These are phyloP conservation scores for Hemisphaericaspora lyxosophila DNA, from an alignment of 1,139 yeast species.

Conservation along the genomic window DNA sequence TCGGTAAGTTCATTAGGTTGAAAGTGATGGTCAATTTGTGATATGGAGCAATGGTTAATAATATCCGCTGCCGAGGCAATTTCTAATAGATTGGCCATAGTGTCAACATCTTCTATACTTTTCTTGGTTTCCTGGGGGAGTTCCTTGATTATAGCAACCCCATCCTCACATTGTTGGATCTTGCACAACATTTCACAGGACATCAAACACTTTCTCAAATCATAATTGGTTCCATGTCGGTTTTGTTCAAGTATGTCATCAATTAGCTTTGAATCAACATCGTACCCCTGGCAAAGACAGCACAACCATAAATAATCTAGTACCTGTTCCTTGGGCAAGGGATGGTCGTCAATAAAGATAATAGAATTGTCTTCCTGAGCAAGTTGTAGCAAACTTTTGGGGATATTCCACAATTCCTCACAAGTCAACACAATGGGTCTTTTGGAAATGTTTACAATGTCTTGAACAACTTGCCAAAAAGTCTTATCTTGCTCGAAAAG, in stretches of 20 bases:
- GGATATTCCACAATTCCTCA: constrained; percentile 53
- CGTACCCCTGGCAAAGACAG: constrained; percentile 35
- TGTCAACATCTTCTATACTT: constrained; percentile 8
- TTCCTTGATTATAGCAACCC: constrained; percentile 2
- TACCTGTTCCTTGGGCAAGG: constrained; percentile 22
- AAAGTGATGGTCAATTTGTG: constrained; percentile 37
- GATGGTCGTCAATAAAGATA: constrained; percentile 25
- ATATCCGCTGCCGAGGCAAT: constrained; percentile 41
- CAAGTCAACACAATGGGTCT: constrained; percentile 84
- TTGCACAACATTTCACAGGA: constrained; percentile 60
- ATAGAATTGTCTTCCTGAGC: constrained; percentile 44
- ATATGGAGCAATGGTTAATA: constrained; percentile 28
- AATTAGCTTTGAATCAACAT: constrained; percentile 34
- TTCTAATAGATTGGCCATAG: constrained; percentile 25
- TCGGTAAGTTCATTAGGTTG: constrained; percentile 40
- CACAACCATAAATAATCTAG: constrained; percentile 43
- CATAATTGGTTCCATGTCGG: constrained; percentile 31
- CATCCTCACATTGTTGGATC: constrained; percentile 3
- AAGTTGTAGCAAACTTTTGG: constrained; percentile 48
- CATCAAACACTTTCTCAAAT: constrained; percentile 56
- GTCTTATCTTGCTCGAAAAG: constrained; percentile 75
- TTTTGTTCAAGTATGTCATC: constrained; percentile 27
- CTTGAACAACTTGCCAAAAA: constrained; percentile 76
- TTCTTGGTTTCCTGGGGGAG: background rate
- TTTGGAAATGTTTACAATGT: constrained; percentile 62